A percentile compares a stretch with the other conserved stretches of the same genome.
phyloP scores from a whole-genome alignment of 805 yeast genomes.

The Tetrapisispora phaffii region DNA sequence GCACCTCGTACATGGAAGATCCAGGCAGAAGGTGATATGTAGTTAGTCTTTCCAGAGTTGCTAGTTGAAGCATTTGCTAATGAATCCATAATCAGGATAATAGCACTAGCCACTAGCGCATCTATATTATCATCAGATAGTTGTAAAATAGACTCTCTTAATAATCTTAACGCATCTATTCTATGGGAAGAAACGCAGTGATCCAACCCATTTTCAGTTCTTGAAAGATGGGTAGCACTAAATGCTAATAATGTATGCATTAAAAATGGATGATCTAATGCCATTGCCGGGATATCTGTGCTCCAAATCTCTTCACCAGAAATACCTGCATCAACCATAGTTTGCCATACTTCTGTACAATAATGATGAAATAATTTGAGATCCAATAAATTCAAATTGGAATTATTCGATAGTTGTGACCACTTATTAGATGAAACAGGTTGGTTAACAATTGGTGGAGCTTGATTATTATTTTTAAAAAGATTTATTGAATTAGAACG shows the following conservation, averaged over 20 bases:
- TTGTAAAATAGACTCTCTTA: conserved; percentile 78
- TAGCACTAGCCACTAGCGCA: conserved; percentile 85
- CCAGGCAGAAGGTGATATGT: conserved; percentile 91
- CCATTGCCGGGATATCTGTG: conserved; percentile 76
- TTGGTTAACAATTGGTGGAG: not conserved
- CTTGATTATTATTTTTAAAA: not conserved
- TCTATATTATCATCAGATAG: conserved; percentile 81
- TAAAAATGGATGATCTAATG: conserved; percentile 77
- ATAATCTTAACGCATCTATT: conserved; percentile 70
- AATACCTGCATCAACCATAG: conserved; percentile 85
- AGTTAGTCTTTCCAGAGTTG: conserved; percentile 18
- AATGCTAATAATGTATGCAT: conserved; percentile 90
- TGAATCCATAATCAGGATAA: conserved; percentile 84
- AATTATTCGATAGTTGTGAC: conserved; percentile 19
- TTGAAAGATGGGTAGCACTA: conserved; percentile 81
- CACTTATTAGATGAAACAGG: conserved; percentile 5
- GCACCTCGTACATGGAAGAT: conserved; percentile 95
- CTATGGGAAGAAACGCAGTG: conserved; percentile 77
- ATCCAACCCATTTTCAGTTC: conserved; percentile 67
- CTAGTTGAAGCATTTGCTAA: conserved; percentile 73
- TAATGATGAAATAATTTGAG: conserved; percentile 79
- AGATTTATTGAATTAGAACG: not conserved
- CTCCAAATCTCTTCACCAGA: conserved; percentile 77
- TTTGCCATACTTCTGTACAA: conserved; percentile 71
- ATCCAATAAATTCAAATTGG: conserved; percentile 59